Evolutionary conservation across 2,329 filamentous ascomycete genomes (phyloP).

Genomic region (Claviceps sp.): DNA sequence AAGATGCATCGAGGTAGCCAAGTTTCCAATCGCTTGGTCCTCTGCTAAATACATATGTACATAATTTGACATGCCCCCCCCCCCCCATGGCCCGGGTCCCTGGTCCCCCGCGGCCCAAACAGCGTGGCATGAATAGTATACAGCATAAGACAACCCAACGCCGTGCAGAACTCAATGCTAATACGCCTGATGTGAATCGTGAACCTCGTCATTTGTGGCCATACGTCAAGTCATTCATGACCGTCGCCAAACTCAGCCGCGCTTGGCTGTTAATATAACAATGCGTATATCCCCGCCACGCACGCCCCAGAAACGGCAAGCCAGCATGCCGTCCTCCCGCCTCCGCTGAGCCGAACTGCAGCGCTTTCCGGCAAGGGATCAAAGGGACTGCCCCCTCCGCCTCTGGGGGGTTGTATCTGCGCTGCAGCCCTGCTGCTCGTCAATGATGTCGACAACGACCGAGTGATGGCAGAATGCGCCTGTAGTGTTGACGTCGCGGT

Average conservation of each 20-base stretch:
- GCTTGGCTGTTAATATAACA: not conserved
- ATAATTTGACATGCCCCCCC: no score
- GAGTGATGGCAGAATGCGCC: not conserved
- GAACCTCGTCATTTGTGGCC: not conserved
- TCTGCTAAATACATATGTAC: no score
- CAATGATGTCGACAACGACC: not conserved
- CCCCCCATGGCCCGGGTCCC: no score
- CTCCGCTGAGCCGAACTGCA: not conserved
- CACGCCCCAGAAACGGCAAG: not conserved
- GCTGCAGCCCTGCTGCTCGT: constrained; percentile 3
- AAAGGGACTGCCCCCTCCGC: constrained; percentile 13
- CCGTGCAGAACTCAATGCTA: not conserved
- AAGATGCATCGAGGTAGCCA: no score
- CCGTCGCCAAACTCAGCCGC: not conserved
- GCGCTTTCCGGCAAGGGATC: constrained; percentile 5
- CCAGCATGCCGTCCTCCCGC: not conserved
- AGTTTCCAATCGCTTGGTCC: no score
- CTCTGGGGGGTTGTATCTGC: constrained; percentile 4
- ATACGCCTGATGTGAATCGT: not conserved
- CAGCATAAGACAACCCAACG: not conserved
- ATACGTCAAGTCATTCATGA: not conserved
- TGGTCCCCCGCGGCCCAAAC: no score
- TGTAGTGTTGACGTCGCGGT: not conserved
- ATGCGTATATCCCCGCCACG: not conserved
- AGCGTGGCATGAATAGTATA: no score